phyloP scores from a whole-genome alignment of 1,139 yeast species.

The Geotrichum aggregatum region DNA sequence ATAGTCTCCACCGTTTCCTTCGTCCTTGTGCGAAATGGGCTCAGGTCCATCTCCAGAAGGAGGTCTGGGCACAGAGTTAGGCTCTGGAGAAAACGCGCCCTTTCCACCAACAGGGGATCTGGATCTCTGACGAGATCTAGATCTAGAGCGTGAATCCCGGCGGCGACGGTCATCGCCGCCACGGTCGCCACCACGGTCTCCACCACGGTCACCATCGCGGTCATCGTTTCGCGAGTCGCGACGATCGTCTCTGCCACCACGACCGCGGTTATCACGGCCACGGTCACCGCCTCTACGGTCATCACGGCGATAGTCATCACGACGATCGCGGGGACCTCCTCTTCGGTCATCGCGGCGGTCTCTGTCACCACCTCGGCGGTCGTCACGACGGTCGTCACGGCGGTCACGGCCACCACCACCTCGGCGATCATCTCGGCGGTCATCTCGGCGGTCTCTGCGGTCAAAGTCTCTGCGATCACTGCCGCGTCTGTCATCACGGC shows the following conservation, averaged over 20 bases:
- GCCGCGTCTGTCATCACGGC: conserved; percentile 58
- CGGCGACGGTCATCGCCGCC: conserved; percentile 24
- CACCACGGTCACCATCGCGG: conserved; percentile 5
- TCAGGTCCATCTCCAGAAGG: conserved; percentile 7
- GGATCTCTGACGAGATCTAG: conserved; percentile 17
- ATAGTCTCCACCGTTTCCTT: conserved; percentile 1
- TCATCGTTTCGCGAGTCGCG: conserved; percentile 2
- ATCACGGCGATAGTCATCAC: conserved; percentile 23
- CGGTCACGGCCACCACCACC: conserved; percentile 20
- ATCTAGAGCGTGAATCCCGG: conserved; percentile 17
- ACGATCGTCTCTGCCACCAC: not conserved
- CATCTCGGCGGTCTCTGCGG: conserved; percentile 25
- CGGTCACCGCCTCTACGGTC: conserved; percentile 18
- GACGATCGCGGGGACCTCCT: conserved; percentile 24
- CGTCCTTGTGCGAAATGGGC: not conserved
- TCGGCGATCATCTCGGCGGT: conserved; percentile 25
- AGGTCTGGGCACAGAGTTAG: conserved; percentile 1
- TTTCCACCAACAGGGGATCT: conserved; percentile 6
- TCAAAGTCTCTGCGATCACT: conserved; percentile 63
- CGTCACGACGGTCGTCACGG: conserved; percentile 20
- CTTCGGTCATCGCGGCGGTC: conserved; percentile 21
- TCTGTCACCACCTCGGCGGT: conserved; percentile 9
- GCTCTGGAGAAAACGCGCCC: conserved; percentile 9
- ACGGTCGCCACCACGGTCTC: not conserved
- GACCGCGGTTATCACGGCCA: conserved; percentile 9